Conservation (phyloP, 2,329 filamentous ascomycete species). For the Pseudogymnoascus pannorum region DNA sequence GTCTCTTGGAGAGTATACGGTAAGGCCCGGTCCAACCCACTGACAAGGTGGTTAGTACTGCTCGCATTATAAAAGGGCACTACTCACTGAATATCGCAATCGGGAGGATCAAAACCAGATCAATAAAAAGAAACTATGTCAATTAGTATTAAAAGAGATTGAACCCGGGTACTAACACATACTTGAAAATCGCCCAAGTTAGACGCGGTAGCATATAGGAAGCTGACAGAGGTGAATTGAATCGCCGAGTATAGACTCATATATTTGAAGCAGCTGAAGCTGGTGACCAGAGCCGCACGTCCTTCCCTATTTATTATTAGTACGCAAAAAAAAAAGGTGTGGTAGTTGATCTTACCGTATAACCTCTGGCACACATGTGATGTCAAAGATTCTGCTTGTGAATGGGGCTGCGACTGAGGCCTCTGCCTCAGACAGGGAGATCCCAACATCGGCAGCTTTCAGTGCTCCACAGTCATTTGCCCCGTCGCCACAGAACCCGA, state of each 20-base stretch:
- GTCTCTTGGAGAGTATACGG: constrained; percentile 68
- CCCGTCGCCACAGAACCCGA: constrained; percentile 93
- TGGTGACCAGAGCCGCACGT: constrained; percentile 89
- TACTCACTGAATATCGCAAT: constrained; percentile 85
- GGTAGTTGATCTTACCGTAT: constrained; percentile 55
- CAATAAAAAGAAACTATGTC: constrained; percentile 78
- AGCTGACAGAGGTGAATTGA: constrained; percentile 94
- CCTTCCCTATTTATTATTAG: constrained; percentile 55
- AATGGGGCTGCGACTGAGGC: constrained; percentile 98
- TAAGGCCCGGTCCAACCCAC: constrained; percentile 94
- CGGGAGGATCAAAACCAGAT: constrained; percentile 83
- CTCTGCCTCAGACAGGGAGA: constrained; percentile 93
- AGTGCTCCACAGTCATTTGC: constrained; percentile 96
- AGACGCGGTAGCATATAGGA: constrained; percentile 86
- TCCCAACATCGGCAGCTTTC: constrained; percentile 95
- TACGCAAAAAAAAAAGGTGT: not conserved
- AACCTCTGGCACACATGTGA: constrained; percentile 87
- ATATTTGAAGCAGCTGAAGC: constrained; percentile 99
- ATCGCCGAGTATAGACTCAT: constrained; percentile 99
- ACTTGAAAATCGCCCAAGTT: constrained; percentile 95
- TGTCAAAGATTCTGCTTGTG: constrained; percentile 91
- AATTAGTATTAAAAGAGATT: constrained; percentile 9
- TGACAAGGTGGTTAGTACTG: constrained; percentile 24
- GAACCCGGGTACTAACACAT: constrained; percentile 11
- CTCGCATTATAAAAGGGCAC: not conserved